Evolutionary conservation across 2,329 filamentous ascomycete species (phyloP), one percentile per base, ranked within the genome.

Genomic region (Fusarium sp.): DNA sequence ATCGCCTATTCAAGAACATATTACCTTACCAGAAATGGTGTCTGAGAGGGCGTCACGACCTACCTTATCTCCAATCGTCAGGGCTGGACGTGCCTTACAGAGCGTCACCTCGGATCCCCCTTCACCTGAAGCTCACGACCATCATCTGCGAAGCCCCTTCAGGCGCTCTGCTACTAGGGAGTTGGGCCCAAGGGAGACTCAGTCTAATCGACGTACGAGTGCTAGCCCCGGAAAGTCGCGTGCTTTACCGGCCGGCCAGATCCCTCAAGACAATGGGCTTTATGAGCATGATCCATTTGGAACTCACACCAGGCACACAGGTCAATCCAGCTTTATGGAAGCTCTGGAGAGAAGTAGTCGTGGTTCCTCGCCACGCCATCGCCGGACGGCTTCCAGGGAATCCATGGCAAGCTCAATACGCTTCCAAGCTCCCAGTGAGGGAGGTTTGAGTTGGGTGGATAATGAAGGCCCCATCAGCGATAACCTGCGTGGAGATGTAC

Each of bases 51-150:
- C 73, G 3, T 62, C 70, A 15, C 81, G 84, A 10, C 83, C 84
- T 25, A 79, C 78, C 7, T 77, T 89, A 1, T 88, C 86, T 7
- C 85, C 87, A 3, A 88, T 88, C 35, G 83, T 88, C n/a, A 81
- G 86, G 45, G 86, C 82, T 25, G 86, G 86, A 4, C 80, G 84
- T 47, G 85, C 82, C 30, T 75, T 89, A 15, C 86, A 88, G 70
- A 86, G 82, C 59, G 83, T 88, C 37, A 86, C 87, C 13, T 87
- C 86, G 0, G 86, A 88, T 65, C 84, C 85, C 9, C 85, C 86
- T 1, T 88, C 87, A 0, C 86, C 87, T 2, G 83, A 84, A 50
- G 80, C 76, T 8, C 80, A 79, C n/a, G 83, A 85, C 43, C 80
- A 80, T 33, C 82, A 83, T 13, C 76, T 88, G 4, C 81, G 85